Base-by-base conservation (phyloP, 2,329 filamentous ascomycete genomes). In the Fusarium sp. region DNA sequence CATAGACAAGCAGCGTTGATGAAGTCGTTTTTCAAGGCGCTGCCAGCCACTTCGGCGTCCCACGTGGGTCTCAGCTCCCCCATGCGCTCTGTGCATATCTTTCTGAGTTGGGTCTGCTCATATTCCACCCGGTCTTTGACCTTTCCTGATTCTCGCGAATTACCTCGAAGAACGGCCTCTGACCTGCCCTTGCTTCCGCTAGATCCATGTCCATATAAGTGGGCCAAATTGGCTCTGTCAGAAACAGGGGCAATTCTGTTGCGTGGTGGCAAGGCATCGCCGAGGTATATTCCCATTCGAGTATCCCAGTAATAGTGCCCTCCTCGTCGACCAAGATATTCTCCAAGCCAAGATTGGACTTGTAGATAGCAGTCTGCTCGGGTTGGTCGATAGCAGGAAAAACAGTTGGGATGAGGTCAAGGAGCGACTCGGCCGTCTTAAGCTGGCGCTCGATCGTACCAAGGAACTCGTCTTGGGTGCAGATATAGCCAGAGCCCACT, bases 211-310 rank as follows among this genome's bases (percentile, higher is more conserved):
- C 5, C 5, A 27, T 2, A 8, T 8, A 8, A 27, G n/a, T n/a
- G n/a, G n/a, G n/a, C n/a, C n/a, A n/a, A n/a, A 40, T n/a, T 6
- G 36, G 18, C 9, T 11, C 18, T n/a, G 78, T 69, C 38, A 82
- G 75, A 58, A 86, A 84, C 38, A 75, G 69, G 9, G 85, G 84
- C 33, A 80, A 52, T 36, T 78, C 59, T 16, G 78, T 80, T 6
- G 79, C 76, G 56, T 77, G 68, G 85, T 84, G 87, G n/a, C 80
- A 70, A 9, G 84, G 85, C 63, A 85, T 35, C 6, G 82, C 76
- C 4, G 82, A 84, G 14, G 85, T 80, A 54, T 81, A 85, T 63
- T 87, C 83, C 84, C 84, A 87, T 69, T 86, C 84, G 3, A 86
- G 56, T 0, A 86, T 56, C 6, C 73, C 84, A 1, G 81, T 84